Base-by-base conservation (phyloP, 2,329 filamentous ascomycete species). In the Zalaria sp. region DNA sequence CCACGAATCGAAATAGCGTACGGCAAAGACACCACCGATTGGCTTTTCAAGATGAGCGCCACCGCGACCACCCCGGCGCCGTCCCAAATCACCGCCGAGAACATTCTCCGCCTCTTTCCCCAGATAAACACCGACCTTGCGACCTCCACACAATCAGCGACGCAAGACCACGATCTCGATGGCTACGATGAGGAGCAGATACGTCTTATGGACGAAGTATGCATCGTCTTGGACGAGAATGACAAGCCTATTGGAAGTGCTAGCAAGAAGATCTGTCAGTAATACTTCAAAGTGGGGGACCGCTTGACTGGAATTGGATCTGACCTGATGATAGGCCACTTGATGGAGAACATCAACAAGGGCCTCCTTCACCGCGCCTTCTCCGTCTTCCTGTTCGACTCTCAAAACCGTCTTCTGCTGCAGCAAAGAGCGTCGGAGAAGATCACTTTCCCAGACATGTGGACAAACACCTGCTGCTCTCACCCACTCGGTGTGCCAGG, bases 391-490 rank as follows among this genome's bases (percentile, higher is more conserved):
- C 79, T 98, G 52, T 98, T 98, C 71, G 86, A 96, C 67, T 81
- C 84, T 47, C 75, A 91, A 60, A 93, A 95, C 64, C 82, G 87
- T 54, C 72, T 96, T 46, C 81, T 98, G 36, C 78, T 98, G 40
- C 91, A 98, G 67, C 91, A 96, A 70, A 83, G 91, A 51, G 91
- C 91, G 27, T 70, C 79, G 34, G 89, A 96, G 69, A 98, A 98
- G 72, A 98, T 98, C 59, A 98, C 91, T 5, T 98, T 98, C 67
- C 89, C 91, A n/a, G 86, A 94, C 60, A 88, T 95, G 81, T 98
- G 91, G 91, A 98, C 91, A 49, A 98, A 98, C 67, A 98, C 91
- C 28, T 98, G 91, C 74, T 98, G 91, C 72, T 98, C 91, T 34
- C 91, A 98, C 64, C 91, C 91, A 4, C 74, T 98, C 46, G 84